Evolutionary conservation across 2,329 filamentous ascomycete species (phyloP), one percentile per base, ranked within the genome.

Genomic region (Ambrosiella cleistominuta): DNA sequence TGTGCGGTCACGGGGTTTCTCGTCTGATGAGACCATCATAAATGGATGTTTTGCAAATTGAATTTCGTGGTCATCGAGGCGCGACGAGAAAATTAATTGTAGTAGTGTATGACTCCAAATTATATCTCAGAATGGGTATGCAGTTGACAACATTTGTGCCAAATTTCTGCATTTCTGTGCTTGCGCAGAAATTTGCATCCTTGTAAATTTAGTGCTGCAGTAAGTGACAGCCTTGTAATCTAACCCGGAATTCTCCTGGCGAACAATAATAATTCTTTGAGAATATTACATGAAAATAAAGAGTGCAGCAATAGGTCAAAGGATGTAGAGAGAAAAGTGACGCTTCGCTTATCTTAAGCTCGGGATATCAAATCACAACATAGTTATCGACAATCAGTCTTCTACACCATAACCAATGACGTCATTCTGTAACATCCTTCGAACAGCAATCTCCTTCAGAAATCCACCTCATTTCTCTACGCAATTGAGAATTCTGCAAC

Each of bases 401-500:
- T 27, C 39, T 7, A 42, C 6, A 42, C 4, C 39, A n/a, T 5
- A 27, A 27, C 27, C 27, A 27, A 27, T 27, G 27, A 27, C 27
- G 27, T 27, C 4, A 27, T 27, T 27, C 3, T 27, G 27, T 27
- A 27, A 27, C 27, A 27, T 27, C 27, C 27, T 27, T 27, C 27
- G 27, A 27, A 27, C 27, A 27, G 27, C 27, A 27, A 27, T 27
- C 27, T 27, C 27, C 4, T 27, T 27, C 27, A 27, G 9, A 51
- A 51, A 51, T 51, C 17, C 47, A 12, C 35, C 40, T 42, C n/a
- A 11, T 12, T 42, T 44, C 45, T 57, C 64, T 62, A 93, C 64
- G 81, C 79, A 65, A 96, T 78, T 47, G 82, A 83, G 66, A 96
- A 79, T 62, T 87, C 82, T 9, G 85, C 74, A 64, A 97, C 83